Evolutionary conservation across 495 filamentous ascomycete genomes (phyloP), one percentile per base, ranked within the genome.

Genomic region (Lentithecium fluviatile): DNA sequence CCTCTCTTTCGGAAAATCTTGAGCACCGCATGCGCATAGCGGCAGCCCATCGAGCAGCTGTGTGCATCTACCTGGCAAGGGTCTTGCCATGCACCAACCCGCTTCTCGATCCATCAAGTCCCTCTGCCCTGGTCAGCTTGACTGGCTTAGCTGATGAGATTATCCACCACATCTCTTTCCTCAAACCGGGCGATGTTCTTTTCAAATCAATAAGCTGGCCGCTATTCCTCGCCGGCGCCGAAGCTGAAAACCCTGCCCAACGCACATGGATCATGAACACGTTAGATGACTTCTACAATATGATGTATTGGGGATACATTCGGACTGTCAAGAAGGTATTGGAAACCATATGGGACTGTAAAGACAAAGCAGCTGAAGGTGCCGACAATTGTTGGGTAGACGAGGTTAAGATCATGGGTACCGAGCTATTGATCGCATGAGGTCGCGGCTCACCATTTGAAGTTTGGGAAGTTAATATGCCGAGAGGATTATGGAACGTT

Each of bases 161-260:
- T n/a, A 26, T 68, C 15, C 23, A 61, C 20, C 60, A 68, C 37
- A 34, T 68, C 21, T 59, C 65, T 15, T 24, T 51, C 7, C 45
- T 68, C 2, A 36, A 37, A 13, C 55, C 60, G 2, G 38, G 48
- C 15, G 56, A 60, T 40, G 32, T 45, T 8, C 25, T 68, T 3
- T 68, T 68, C 45, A 68, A 68, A 34, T 55, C 49, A 6, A 68
- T 63, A 10, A 49, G 34, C 34, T 68, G 65, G 65, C 60, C 65
- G 8, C 20, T 60, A 15, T 68, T 68, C 38, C 51, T 68, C 10
- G 65, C 65, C 3, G 65, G 65, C 8, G 65, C 60, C 4, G 65
- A 68, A 52, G 45, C 47, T 15, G 45, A 60, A 13, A 36, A 60
- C 26, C 55, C 50, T 8, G 51, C 25, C 6, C 50, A 68, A 50